Evolutionary conservation across 1,284 basidiomycete genomes (phyloP), one percentile per base, ranked within the genome.

Genomic region (Irpex sp.): DNA sequence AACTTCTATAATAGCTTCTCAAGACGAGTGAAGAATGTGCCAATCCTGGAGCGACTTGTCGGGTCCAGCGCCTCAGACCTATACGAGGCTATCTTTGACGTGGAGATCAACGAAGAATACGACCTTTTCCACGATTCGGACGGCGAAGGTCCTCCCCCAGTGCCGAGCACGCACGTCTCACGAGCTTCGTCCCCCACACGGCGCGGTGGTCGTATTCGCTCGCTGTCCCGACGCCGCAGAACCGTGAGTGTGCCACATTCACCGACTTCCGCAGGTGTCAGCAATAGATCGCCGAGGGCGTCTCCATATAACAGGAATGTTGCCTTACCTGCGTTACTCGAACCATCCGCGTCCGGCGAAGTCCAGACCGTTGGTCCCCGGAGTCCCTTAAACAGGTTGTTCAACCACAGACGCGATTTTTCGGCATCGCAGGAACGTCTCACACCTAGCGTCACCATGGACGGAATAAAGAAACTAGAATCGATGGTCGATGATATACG

Each of bases 41-140:
- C 90, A 0, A 74, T 93, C 47, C 73, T 93, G 8, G 90, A 93
- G 68, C 85, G 87, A 13, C 70, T 93, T 13, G 81, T 92, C 31
- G 88, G 91, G 8, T 83, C 87, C 2, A 78, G 83, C 13, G 80
- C 84, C 9, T 81, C 80, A 59, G 84, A 89, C 63, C 68, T 93
- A 11, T 88, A 89, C 69, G 88, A 89, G 54, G 89, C 88, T 1
- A 89, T 93, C 56, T 92, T 93, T 70, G 88, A 90, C 62, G 81
- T 89, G 2, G 87, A 91, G 26, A 69, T 82, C 21, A 75, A 79
- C 9, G 77, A 81, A 39, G 83, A 84, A 15, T 68, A 72, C 11
- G 66, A 70, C 19, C 71, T 74, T 11, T 76, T 78, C 63, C 76
- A 77, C 39, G 82, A 79, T 49, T 75, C 83, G 5, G 85, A 87